phyloP scores from a whole-genome alignment of 257 asterid species.

The Jaltomata sinuosa region DNA sequence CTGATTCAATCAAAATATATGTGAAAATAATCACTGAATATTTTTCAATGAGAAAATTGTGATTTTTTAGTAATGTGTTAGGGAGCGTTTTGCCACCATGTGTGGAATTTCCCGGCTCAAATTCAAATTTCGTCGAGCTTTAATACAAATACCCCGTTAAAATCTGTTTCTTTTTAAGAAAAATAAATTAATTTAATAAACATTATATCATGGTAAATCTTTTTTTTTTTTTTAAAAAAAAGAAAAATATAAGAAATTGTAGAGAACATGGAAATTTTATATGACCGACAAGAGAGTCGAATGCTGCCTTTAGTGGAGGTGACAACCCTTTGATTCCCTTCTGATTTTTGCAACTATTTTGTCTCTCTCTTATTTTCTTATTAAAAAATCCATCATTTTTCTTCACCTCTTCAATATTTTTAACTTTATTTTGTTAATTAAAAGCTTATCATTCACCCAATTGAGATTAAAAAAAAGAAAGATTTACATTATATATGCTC shows the following conservation, averaged over 20 bases:
- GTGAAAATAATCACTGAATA: too few species aligned
- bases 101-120: background rate
- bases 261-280: background rate
- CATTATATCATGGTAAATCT: background rate
- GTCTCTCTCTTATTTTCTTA: background rate
- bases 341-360: constrained; percentile 11
- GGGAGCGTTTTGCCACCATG: background rate
- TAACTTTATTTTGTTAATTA: background rate
- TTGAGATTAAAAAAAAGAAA: background rate
- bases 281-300: constrained; percentile 23
- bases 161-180: background rate
- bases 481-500: background rate
- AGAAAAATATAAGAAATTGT: background rate
- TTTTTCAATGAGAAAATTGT: too few species aligned
- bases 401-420: background rate
- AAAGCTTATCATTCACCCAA: background rate
- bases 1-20: too few species aligned
- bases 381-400: background rate
- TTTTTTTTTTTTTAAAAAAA: background rate
- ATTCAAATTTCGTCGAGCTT: background rate
- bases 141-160: background rate
- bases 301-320: constrained; percentile 24
- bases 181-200: too few species aligned
- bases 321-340: constrained; percentile 28
- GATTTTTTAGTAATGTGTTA: too few species aligned